Evolutionary conservation across 495 filamentous ascomycete genomes (phyloP), one percentile per base, ranked within the genome.

Genomic region (Penicillium simplicissimum): DNA sequence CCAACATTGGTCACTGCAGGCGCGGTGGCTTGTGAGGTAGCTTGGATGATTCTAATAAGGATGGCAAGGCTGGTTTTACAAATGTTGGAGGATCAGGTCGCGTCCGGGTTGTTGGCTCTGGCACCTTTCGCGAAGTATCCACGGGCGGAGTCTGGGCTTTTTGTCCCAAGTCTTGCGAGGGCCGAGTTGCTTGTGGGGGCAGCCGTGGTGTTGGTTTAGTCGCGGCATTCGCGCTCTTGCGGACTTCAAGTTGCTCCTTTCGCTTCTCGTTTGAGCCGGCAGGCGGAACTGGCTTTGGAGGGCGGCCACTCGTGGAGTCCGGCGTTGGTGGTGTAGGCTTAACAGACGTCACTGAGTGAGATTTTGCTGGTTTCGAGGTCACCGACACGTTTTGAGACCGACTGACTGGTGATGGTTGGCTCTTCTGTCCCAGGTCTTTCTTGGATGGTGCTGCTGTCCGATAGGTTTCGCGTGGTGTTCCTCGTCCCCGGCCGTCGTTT

Each of bases 61-160:
- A 11, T 0, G 56, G 57, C 14, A 61, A 15, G 8, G 52, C 14
- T 8, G 36, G 38, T 40, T 38, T 63, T 34, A 25, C 25, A 40
- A 66, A 42, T 48, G n/a, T 37, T 9, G 58, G 33, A 21, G 35
- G 17, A 38, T 57, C 54, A 47, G 35, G 25, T 21, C 15, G 58
- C 8, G 28, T 35, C 8, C 38, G 28, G 3, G n/a, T 59, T 10
- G 17, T 17, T 9, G 3, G 1, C 31, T 28, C 17, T 42, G 56
- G 47, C 3, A 35, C 11, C 15, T 55, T 49, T 34, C 37, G 36
- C n/a, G 52, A 4, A 9, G 14, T 52, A 23, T 53, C 49, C n/a
- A 53, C 60, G 7, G 37, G 62, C 33, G 5, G 49, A 33, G 33
- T 11, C 15, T 17, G 23, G 13, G 8, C 3, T 9, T 35, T 21